Conservation (phyloP, 140 eudicot species). For the Stevia rebaudiana region DNA sequence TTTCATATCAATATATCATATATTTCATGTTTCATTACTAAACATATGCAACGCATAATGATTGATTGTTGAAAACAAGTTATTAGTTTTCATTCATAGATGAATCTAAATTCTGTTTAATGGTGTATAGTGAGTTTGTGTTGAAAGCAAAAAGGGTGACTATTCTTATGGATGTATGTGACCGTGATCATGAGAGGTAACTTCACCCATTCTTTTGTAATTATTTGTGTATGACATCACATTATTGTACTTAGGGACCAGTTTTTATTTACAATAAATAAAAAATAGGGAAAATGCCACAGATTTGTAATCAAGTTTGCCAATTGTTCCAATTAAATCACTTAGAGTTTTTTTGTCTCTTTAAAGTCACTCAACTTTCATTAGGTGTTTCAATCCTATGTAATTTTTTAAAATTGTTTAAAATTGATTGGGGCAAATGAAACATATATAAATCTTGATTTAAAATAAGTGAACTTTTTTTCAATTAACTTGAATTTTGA, state of each 20-base stretch:
- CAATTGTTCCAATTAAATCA: too few relatives aligned
- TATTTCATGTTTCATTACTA: background rate
- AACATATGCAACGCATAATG: background rate
- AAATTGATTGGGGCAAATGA: too few relatives aligned
- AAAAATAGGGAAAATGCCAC: too few relatives aligned
- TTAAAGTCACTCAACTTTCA: too few relatives aligned
- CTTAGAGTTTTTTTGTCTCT: too few relatives aligned
- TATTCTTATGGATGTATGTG: constrained; percentile 6
- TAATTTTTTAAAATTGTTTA: too few relatives aligned
- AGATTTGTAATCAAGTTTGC: too few relatives aligned
- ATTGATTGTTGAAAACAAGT: background rate
- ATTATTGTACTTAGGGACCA: background rate
- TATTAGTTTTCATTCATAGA: background rate
- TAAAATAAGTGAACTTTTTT: too few relatives aligned
- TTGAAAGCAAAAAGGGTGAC: constrained; percentile 56
- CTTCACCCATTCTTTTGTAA: background rate
- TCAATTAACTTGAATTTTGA: too few relatives aligned
- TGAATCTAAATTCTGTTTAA: background rate
- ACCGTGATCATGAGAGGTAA: constrained; percentile 40
- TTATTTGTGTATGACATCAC: background rate
- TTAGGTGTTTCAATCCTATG: too few relatives aligned
- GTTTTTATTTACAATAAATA: too few relatives aligned
- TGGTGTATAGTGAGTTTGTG: constrained; percentile 49
- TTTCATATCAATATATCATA: background rate
- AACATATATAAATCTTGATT: too few relatives aligned